Evolutionary conservation across 2,329 filamentous ascomycete species (phyloP).

Genomic region (Cladosporium oxysporum): DNA sequence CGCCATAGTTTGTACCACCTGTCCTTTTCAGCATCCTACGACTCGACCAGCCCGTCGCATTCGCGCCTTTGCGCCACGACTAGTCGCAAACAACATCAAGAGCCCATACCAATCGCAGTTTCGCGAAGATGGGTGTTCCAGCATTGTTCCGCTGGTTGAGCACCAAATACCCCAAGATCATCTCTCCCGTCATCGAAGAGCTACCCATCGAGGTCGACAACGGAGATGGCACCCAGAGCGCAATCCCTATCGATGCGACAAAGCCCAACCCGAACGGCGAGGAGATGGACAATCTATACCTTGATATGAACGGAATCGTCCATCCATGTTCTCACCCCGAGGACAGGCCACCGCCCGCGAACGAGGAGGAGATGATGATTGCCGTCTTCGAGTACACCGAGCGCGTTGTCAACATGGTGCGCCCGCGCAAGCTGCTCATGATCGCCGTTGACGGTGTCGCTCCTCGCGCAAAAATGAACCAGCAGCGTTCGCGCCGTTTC

Average conservation of each 20-base stretch:
- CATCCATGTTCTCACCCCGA: slow-evolving; percentile 98
- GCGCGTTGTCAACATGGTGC: slow-evolving; percentile 96
- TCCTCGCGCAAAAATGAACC: slow-evolving; percentile 98
- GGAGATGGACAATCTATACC: slow-evolving; percentile 95
- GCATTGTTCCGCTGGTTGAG: slow-evolving; percentile 96
- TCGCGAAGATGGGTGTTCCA: slow-evolving; percentile 77
- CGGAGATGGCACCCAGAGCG: slow-evolving; percentile 75
- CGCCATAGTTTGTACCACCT: not conserved
- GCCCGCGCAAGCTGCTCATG: slow-evolving; percentile 92
- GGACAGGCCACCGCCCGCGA: slow-evolving; percentile 83
- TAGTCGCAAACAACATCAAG: not conserved
- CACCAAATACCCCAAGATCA: slow-evolving; percentile 96
- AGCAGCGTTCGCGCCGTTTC: slow-evolving; percentile 94
- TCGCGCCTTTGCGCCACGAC: not conserved
- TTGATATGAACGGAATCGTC: slow-evolving; percentile 99
- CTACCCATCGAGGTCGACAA: slow-evolving; percentile 73
- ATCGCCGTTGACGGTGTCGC: slow-evolving; percentile 98
- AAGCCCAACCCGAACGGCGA: slow-evolving; percentile 93
- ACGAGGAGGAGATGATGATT: slow-evolving; percentile 99
- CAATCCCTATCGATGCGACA: slow-evolving; percentile 82
- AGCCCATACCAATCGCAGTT: not conserved
- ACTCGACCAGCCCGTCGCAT: not conserved
- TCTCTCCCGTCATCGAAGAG: slow-evolving; percentile 87
- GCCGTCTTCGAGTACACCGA: slow-evolving; percentile 99
- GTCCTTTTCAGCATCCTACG: not conserved